Percentiles rank a stretch among this genome's conserved stretches.
phyloP scores from a whole-genome alignment of 129 eudicot species.

The Flaveria robusta region DNA sequence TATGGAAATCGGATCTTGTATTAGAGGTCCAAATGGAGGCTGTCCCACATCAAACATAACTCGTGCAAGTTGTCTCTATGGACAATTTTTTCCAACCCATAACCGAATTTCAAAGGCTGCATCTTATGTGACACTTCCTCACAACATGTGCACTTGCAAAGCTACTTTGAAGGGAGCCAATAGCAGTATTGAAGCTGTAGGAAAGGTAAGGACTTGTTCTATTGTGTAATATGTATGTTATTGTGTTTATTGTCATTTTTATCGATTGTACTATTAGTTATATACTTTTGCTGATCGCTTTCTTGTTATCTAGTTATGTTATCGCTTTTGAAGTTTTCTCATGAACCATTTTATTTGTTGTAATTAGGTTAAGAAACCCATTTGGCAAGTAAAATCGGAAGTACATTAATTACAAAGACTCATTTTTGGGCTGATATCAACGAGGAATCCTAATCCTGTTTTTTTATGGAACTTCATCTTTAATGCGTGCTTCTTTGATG shows the following conservation, averaged over 20 bases:
- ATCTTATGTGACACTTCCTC: constrained; percentile 30
- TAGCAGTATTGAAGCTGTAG: constrained; percentile 28
- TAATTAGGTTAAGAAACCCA: background rate
- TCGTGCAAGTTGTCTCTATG: constrained; percentile 31
- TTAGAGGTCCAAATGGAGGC: constrained; percentile 32
- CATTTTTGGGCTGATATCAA: background rate
- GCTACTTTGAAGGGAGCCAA: constrained; percentile 45
- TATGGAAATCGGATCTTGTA: constrained; percentile 52
- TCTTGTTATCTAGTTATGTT: constrained; percentile 4
- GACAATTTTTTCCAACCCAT: constrained; percentile 6
- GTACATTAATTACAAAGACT: background rate
- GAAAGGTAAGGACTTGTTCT: constrained; percentile 26
- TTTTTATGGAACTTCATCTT: background rate
- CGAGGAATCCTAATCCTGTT: background rate
- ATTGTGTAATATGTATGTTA: background rate
- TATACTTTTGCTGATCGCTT: background rate
- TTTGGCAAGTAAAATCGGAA: background rate
- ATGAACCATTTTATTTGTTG: background rate
- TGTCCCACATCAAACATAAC: constrained; percentile 27
- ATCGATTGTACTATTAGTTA: background rate
- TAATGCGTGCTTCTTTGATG: constrained; percentile 15
- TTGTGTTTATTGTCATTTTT: background rate
- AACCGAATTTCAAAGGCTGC: constrained; percentile 17
- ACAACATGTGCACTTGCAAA: constrained; percentile 29
- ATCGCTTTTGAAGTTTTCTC: background rate